Percentiles rank a stretch among this genome's conserved stretches.
Evolutionary conservation across 805 yeast species (phyloP).

Genomic region (Candida methanosorbosa): DNA sequence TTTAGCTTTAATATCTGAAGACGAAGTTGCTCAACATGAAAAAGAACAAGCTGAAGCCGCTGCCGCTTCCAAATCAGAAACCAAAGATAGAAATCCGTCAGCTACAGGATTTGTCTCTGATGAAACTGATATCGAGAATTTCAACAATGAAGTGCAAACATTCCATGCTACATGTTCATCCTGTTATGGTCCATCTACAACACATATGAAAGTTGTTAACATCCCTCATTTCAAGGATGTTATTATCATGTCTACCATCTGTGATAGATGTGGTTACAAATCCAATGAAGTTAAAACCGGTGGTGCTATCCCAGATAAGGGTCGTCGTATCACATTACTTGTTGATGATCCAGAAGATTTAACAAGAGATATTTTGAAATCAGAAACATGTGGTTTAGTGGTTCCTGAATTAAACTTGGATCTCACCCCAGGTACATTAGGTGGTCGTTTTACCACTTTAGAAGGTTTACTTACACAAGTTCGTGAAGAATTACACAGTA

Average conservation of each 20-base stretch:
- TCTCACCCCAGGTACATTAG: conserved; percentile 91
- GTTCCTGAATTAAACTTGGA: conserved; percentile 88
- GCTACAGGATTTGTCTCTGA: conserved; percentile 58
- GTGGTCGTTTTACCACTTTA: conserved; percentile 95
- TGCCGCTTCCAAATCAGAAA: conserved; percentile 7
- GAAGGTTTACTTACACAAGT: conserved; percentile 92
- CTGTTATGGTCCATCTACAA: conserved; percentile 73
- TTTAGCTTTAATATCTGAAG: conserved; percentile 72
- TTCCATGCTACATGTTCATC: conserved; percentile 90
- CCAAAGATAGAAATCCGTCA: conserved; percentile 26
- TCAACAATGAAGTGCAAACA: conserved; percentile 84
- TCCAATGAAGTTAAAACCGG: conserved; percentile 98
- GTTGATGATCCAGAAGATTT: conserved; percentile 89
- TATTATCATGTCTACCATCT: conserved; percentile 88
- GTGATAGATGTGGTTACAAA: conserved; percentile 90
- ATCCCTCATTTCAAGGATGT: conserved; percentile 99
- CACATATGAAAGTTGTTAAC: conserved; percentile 94
- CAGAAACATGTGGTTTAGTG: conserved; percentile 82
- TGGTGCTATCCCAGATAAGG: conserved; percentile 87
- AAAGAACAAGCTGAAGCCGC: conserved; percentile 22
- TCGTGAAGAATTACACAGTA: conserved; percentile 73
- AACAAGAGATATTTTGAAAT: conserved; percentile 87
- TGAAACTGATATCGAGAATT: conserved; percentile 74
- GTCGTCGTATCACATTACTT: conserved; percentile 60
- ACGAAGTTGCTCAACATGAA: conserved; percentile 51